Base-by-base conservation (phyloP, 495 filamentous ascomycete genomes). In the Xylaria flabelliformis region DNA sequence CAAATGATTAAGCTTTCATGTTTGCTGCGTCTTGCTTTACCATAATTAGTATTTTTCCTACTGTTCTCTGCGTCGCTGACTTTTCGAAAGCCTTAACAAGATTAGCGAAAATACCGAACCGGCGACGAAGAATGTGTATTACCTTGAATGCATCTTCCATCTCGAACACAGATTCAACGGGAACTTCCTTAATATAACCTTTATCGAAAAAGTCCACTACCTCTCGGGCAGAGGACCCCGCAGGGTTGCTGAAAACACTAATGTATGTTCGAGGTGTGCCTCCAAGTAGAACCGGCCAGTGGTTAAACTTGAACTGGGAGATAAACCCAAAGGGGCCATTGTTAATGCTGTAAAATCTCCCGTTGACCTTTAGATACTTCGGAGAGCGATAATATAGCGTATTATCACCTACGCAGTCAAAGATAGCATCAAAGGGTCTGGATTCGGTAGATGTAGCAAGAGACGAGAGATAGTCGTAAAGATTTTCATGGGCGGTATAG, bases 31-130 rank as follows among this genome's bases (percentile, higher is more conserved):
- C 42, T 41, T 74, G 41, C 29, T 75, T 72, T 9, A 75, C 70
- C 42, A 70, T 75, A 9, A 75, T 61, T 5, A 75, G 32, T 46
- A 75, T 69, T 26, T 75, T 75, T 21, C 73, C 73, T 24, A 69
- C 73, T 19, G 73, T 48, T 44, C 73, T 75, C 39, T 61, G 36
- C 19, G 64, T 72, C 2, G 70, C 70, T 21, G 72, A 62, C 64
- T 10, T 72, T 5, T 75, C 73, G 17, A 75, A 75, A 32, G 70
- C 73, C 73, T 74, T 39, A 1, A 41, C 9, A 69, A 64, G 51
- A 29, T 67, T 36, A 69, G 36, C 9, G 12, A 51, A 12, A n/a
- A 21, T 50, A 71, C 36, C 15, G 34, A 19, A 4, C 64, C 17
- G 5, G 32, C 41, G 6, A 3, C 2, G 19, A 34, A 17, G 9